Conservation (phyloP, 2,329 filamentous ascomycete species). For the Fusarium anthophilum region DNA sequence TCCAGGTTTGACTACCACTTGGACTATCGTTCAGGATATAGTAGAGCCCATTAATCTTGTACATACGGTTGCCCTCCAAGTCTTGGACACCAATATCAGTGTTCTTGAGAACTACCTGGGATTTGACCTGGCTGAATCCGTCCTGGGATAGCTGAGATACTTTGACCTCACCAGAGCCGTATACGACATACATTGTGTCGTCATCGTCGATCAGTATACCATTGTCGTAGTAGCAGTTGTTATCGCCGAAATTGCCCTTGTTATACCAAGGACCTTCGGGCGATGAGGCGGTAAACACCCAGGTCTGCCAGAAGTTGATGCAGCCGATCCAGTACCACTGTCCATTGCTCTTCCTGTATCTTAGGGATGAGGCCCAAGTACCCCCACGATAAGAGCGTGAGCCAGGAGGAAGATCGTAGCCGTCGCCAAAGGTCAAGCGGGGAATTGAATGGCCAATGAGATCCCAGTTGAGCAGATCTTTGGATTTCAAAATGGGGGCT, state of each 20-base stretch:
- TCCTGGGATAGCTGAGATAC: slow-evolving; percentile 62
- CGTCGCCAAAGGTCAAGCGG: slow-evolving; percentile 55
- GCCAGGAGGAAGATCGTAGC: slow-evolving; percentile 55
- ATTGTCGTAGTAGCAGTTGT: slow-evolving; percentile 64
- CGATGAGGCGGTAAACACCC: slow-evolving; percentile 60
- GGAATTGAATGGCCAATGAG: slow-evolving; percentile 57
- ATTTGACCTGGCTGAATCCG: slow-evolving; percentile 55
- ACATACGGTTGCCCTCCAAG: slow-evolving; percentile 65
- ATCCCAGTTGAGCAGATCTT: slow-evolving; percentile 64
- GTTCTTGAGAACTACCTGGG: slow-evolving; percentile 54
- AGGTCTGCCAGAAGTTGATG: slow-evolving; percentile 59
- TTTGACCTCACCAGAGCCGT: slow-evolving; percentile 58
- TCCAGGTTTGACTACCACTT: slow-evolving; percentile 53
- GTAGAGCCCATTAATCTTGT: slow-evolving; percentile 59
- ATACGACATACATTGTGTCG: slow-evolving; percentile 67
- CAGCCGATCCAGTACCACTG: slow-evolving; percentile 68
- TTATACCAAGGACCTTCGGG: slow-evolving; percentile 56
- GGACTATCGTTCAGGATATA: slow-evolving; percentile 63
- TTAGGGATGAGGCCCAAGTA: slow-evolving; percentile 64
- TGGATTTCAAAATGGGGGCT: slow-evolving; percentile 64
- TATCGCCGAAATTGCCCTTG: slow-evolving; percentile 46
- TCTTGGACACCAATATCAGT: slow-evolving; percentile 55
- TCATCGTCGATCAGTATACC: slow-evolving; percentile 68
- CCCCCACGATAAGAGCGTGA: slow-evolving; percentile 61
- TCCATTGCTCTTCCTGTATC: slow-evolving; percentile 59